Evolutionary conservation across 768 basidiomycete genomes (phyloP), one percentile per base, ranked within the genome.

Genomic region (Macrolepiota dolichaula): DNA sequence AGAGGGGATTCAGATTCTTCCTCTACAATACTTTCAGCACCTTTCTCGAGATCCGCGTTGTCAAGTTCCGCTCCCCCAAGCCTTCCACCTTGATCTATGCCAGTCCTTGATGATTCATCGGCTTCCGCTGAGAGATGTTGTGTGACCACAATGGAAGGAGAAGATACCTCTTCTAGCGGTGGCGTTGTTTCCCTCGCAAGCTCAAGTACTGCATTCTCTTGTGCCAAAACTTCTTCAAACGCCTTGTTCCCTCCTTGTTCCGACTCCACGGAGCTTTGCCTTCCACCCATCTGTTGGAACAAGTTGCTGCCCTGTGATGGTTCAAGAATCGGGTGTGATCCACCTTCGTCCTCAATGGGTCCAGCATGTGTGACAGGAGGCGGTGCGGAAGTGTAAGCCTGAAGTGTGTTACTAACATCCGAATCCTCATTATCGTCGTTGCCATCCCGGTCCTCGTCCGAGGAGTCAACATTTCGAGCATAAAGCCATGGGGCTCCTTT

Each of bases 381-480:
- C 6, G 53, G 61, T 13, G 27, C 32, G 5, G 35, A 47, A 17
- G 10, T 5, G 15, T 24, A 60, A 27, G 10, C 54, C 47, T 35
- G 38, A 27, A 52, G 54, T 5, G 44, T 50, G 15, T 55, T 38
- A 50, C 46, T 24, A 32, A 13, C 12, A 10, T 51, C 50, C 15
- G 3, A n/a, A 25, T 62, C 68, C 46, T 50, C 55, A 29, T 69
- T 68, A 6, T 71, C 67, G 29, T 72, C 71, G 22, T 74, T 74
- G 4, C 75, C 77, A 44, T 76, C 73, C 6, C 71, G 69, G 11
- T 72, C 77, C 7, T 77, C 76, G 50, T 78, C 78, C 9, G 69
- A 71, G 37, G 76, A 75, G 40, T 59, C 62, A n/a, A 36, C n/a
- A 12, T n/a, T 36, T 5, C 17, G 38, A 13, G 27, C 54, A 29